Percentiles rank a stretch among this genome's conserved stretches.
Evolutionary conservation across 2,329 filamentous ascomycete genomes (phyloP).

Genomic region (Sclerotinia glacialis): DNA sequence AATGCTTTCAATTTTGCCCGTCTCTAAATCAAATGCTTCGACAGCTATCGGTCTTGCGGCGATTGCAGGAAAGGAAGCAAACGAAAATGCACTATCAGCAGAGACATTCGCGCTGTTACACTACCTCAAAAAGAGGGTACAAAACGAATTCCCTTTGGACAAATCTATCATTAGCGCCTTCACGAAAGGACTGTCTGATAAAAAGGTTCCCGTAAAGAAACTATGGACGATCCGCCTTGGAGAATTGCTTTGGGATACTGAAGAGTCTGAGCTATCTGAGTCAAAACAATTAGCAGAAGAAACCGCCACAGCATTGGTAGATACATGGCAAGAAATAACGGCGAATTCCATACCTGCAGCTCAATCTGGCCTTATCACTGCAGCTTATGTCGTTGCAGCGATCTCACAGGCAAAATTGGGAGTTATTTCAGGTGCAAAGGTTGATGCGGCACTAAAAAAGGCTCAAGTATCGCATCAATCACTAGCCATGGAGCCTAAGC

Average conservation of each 20-base stretch:
- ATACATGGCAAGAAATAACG: constrained; percentile 73
- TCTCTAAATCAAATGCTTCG: constrained; percentile 59
- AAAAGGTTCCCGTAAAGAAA: constrained; percentile 72
- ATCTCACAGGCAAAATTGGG: constrained; percentile 55
- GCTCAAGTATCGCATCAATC: constrained; percentile 62
- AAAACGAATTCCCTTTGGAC: constrained; percentile 59
- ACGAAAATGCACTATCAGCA: constrained; percentile 74
- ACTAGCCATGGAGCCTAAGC: constrained; percentile 70
- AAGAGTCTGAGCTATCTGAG: constrained; percentile 47
- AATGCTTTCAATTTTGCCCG: constrained; percentile 66
- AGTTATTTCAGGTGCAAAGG: constrained; percentile 54
- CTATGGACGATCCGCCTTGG: constrained; percentile 77
- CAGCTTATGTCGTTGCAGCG: constrained; percentile 70
- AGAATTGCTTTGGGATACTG: constrained; percentile 62
- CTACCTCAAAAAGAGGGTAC: constrained; percentile 61
- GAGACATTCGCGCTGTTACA: constrained; percentile 70
- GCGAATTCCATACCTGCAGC: constrained; percentile 75
- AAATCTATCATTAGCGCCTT: constrained; percentile 68
- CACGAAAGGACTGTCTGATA: constrained; percentile 79
- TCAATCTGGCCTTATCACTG: constrained; percentile 78
- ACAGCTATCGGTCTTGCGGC: constrained; percentile 64
- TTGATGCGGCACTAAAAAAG: constrained; percentile 57
- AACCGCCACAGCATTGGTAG: constrained; percentile 55
- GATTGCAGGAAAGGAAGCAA: constrained; percentile 79
- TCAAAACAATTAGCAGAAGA: constrained; percentile 54